phyloP scores from a whole-genome alignment of 345 rosid genomes.

The Eucalyptus lansdowneana region DNA sequence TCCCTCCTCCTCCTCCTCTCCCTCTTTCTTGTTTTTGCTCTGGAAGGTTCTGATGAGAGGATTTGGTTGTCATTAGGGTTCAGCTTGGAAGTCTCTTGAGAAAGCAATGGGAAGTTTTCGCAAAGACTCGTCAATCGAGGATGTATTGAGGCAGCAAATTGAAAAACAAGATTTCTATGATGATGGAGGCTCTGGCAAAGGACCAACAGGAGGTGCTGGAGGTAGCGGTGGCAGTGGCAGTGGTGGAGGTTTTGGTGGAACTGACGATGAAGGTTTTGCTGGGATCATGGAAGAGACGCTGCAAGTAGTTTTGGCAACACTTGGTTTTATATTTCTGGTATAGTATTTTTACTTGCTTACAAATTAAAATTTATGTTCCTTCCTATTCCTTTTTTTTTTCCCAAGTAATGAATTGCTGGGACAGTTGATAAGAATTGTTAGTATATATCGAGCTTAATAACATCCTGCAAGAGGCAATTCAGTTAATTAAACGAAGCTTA shows the following conservation, averaged over 20 bases:
- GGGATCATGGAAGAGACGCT: slow-evolving; percentile 41
- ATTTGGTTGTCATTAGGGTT: slow-evolving; percentile 19
- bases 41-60: background rate
- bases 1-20: background rate
- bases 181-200: slow-evolving; percentile 33
- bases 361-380: background rate
- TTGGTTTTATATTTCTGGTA: slow-evolving; percentile 61
- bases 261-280: slow-evolving; percentile 36
- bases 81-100: slow-evolving; percentile 48
- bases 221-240: slow-evolving; percentile 13
- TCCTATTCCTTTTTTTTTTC: background rate
- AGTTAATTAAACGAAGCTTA: background rate
- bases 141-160: slow-evolving; percentile 51
- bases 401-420: background rate
- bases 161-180: slow-evolving; percentile 32
- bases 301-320: slow-evolving; percentile 58
- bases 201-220: slow-evolving; percentile 32
- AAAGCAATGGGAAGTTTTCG: slow-evolving; percentile 35
- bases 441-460: background rate
- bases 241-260: slow-evolving; percentile 21
- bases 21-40: background rate
- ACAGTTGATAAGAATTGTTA: background rate
- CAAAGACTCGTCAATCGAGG: slow-evolving; percentile 38
- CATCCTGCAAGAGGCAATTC: background rate
- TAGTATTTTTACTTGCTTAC: background rate